These are phyloP conservation scores for Colletotrichum sp. DNA, from an alignment of 2,329 filamentous ascomycete genomes.

Conservation along the genomic window DNA sequence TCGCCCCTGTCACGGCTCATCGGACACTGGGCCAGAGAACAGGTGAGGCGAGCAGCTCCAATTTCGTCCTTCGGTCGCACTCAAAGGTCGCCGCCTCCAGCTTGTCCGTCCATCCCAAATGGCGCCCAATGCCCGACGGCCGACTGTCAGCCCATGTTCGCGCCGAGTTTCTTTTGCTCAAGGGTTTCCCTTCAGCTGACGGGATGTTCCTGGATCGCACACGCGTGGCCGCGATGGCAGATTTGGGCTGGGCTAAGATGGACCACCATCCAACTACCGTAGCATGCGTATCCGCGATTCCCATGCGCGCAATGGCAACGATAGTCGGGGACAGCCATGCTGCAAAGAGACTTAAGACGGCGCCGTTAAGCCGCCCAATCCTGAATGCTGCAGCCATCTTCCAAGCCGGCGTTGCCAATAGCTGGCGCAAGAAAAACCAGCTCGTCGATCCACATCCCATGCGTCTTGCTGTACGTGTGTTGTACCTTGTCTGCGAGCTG, in stretches of 20 bases:
- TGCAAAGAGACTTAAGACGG: not conserved
- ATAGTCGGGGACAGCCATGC: not conserved
- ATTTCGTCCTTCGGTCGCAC: not conserved
- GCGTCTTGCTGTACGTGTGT: constrained; percentile 1
- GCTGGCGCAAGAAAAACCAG: not conserved
- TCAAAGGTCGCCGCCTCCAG: not conserved
- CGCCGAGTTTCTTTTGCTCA: not conserved
- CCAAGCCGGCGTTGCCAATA: constrained; percentile 3
- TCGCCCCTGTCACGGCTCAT: constrained; percentile 8
- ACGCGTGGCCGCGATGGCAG: not conserved
- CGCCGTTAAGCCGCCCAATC: not conserved
- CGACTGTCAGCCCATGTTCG: constrained; percentile 3
- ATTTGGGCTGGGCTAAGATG: not conserved
- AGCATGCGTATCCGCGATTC: not conserved
- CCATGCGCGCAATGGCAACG: not conserved
- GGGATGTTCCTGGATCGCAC: constrained; percentile 10
- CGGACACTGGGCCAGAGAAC: not conserved
- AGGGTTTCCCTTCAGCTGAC: not conserved
- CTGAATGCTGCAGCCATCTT: constrained; percentile 4
- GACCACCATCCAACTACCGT: not conserved
- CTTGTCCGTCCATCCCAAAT: not conserved
- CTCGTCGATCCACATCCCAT: constrained; percentile 6
- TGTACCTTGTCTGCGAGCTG: not conserved
- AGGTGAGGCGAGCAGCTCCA: constrained; percentile 7
- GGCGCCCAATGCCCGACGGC: not conserved